A percentile compares a stretch with the other conserved stretches of the same genome.
Conservation (phyloP, 495 filamentous ascomycete species). For the Talaromyces stipitatus region DNA sequence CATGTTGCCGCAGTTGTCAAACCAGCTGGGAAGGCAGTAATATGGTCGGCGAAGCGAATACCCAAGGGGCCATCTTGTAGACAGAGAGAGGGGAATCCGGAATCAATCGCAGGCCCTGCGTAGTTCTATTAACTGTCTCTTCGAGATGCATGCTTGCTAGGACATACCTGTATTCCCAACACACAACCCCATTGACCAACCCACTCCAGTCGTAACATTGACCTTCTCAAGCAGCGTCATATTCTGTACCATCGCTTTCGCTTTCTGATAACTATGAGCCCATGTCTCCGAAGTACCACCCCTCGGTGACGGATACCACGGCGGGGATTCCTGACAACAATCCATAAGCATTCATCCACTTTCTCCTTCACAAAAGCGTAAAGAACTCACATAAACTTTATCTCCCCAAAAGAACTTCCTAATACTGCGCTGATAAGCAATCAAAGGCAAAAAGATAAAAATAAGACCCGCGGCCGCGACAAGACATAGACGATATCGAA, state of each 20-base stretch:
- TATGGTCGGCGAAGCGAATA: constrained; percentile 66
- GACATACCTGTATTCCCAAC: constrained; percentile 71
- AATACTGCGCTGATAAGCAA: constrained; percentile 5
- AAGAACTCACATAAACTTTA: not conserved
- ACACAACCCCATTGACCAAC: constrained; percentile 84
- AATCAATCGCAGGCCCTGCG: constrained; percentile 51
- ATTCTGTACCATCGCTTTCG: constrained; percentile 62
- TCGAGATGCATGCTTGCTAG: no score
- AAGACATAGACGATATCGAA: constrained; percentile 3
- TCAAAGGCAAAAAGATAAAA: constrained; percentile 6
- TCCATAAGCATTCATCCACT: not conserved
- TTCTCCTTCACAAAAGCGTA: not conserved
- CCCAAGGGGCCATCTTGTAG: constrained; percentile 89
- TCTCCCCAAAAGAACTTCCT: constrained; percentile 5
- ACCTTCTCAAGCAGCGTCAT: constrained; percentile 92
- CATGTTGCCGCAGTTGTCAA: constrained; percentile 82
- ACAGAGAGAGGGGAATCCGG: constrained; percentile 78
- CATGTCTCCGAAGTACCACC: constrained; percentile 71
- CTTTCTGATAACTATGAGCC: constrained; percentile 76
- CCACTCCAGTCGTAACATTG: constrained; percentile 87
- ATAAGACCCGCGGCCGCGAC: constrained; percentile 3
- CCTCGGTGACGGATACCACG: constrained; percentile 77
- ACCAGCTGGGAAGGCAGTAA: constrained; percentile 76
- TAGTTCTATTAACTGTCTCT: not conserved
- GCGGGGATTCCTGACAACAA: constrained; percentile 44